phyloP scores from a whole-genome alignment of 1,139 yeast genomes.

The Wickerhamomyces sp. region DNA sequence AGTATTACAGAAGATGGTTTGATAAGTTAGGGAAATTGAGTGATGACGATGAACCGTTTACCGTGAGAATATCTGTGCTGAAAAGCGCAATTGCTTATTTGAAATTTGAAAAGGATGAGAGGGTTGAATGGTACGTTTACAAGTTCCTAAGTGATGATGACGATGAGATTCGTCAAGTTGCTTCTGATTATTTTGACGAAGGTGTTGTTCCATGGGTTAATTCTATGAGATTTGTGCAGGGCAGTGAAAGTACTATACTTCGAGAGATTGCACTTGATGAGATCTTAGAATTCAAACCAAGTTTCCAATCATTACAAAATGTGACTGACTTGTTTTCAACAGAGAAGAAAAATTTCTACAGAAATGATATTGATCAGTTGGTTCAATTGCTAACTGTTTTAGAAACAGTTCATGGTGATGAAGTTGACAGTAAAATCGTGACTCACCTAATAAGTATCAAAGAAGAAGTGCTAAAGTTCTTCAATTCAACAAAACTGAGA shows the following conservation, averaged over 20 bases:
- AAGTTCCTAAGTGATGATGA: constrained; percentile 58
- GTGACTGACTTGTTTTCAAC: constrained; percentile 37
- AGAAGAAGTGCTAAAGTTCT: constrained; percentile 4
- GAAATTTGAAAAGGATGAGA: constrained; percentile 2
- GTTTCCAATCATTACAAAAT: constrained; percentile 17
- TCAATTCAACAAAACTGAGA: not conserved
- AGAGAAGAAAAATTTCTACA: constrained; percentile 49
- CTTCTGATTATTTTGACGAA: constrained; percentile 30
- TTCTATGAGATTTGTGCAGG: constrained; percentile 14
- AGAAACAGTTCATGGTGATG: constrained; percentile 5
- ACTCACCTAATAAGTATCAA: constrained; percentile 11
- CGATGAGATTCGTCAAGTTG: constrained; percentile 37
- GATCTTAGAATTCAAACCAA: constrained; percentile 13
- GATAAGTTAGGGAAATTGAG: constrained; percentile 27
- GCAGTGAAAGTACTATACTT: constrained; percentile 6
- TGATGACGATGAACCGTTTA: constrained; percentile 39
- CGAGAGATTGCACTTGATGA: constrained; percentile 10
- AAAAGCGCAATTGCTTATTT: constrained; percentile 35
- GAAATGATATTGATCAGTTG: constrained; percentile 33
- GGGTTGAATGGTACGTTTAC: constrained; percentile 26
- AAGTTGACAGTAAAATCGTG: constrained; percentile 8
- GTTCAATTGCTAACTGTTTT: constrained; percentile 16
- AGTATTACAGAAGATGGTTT: constrained; percentile 28
- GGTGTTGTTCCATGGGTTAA: constrained; percentile 27
- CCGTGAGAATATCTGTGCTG: constrained; percentile 44